phyloP scores from a whole-genome alignment of 2,329 filamentous ascomycete species.

The Ascomycota sp. region DNA sequence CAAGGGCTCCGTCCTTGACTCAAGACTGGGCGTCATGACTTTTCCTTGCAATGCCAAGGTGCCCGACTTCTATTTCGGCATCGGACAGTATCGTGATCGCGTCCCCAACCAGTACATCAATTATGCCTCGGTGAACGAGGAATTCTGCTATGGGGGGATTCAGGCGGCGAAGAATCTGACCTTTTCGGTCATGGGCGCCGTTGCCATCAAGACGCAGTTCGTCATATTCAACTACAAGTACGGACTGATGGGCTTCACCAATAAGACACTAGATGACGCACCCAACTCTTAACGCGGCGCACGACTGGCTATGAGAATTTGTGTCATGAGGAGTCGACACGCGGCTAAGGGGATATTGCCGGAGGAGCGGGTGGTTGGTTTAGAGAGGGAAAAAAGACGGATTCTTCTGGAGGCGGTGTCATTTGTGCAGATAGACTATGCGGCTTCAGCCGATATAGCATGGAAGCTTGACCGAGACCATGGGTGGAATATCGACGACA shows the following conservation, averaged over 20 bases:
- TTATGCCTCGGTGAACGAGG: constrained; percentile 10
- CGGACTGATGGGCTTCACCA: constrained; percentile 16
- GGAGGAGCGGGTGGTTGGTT: too few relatives aligned
- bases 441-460: too few relatives aligned
- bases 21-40: constrained; percentile 29
- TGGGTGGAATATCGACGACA: too few relatives aligned
- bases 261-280: too few relatives aligned
- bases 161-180: constrained; percentile 16
- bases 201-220: constrained; percentile 23
- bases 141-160: constrained; percentile 16
- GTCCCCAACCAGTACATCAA: constrained; percentile 18
- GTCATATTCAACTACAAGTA: constrained; percentile 18
- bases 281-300: too few relatives aligned
- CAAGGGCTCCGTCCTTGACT: constrained; percentile 23
- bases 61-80: constrained; percentile 18
- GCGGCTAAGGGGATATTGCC: too few relatives aligned
- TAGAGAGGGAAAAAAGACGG: too few relatives aligned
- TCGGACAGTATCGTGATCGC: constrained; percentile 13
- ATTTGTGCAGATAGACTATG: too few relatives aligned
- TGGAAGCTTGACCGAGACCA: too few relatives aligned
- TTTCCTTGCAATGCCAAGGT: constrained; percentile 34
- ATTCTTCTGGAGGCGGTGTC: too few relatives aligned
- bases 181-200: constrained; percentile 19
- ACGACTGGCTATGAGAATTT: too few relatives aligned
- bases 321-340: too few relatives aligned